Conservation (phyloP, 2,329 filamentous ascomycete genomes). For the Colletotrichum nymphaeae region DNA sequence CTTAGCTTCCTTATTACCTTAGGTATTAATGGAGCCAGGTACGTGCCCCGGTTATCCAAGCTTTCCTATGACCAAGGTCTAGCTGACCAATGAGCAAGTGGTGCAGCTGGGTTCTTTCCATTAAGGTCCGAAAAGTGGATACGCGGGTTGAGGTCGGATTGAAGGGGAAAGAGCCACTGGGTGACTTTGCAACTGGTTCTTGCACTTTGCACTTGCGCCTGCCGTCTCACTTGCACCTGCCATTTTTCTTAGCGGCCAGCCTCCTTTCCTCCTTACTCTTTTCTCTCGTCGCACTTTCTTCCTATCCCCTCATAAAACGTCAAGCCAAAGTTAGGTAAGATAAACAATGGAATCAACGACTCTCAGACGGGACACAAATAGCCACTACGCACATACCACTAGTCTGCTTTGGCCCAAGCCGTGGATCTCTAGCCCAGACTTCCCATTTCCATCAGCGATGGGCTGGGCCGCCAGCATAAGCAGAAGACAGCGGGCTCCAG, state of each 20-base stretch:
- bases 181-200: not conserved
- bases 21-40: not conserved
- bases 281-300: constrained; percentile 11
- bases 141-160: constrained; percentile 19
- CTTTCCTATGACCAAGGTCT: not conserved
- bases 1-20: too few species aligned
- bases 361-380: constrained; percentile 17
- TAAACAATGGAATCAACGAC: constrained; percentile 26
- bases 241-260: constrained; percentile 2
- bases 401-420: not conserved
- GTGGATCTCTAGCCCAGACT: not conserved
- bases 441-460: not conserved
- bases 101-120: not conserved
- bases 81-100: not conserved
- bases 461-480: not conserved
- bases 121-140: constrained; percentile 10
- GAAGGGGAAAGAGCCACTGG: constrained; percentile 19
- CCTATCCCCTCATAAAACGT: not conserved
- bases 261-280: constrained; percentile 23
- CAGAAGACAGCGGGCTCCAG: constrained; percentile 15
- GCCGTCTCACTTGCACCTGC: constrained; percentile 12
- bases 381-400: not conserved
- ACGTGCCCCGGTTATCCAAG: not conserved
- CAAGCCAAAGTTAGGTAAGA: not conserved
- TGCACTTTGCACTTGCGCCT: not conserved